A percentile compares a stretch with the other conserved stretches of the same genome.
phyloP scores from a whole-genome alignment of 2,329 filamentous ascomycete genomes.

The Gliomastix tumulicola region DNA sequence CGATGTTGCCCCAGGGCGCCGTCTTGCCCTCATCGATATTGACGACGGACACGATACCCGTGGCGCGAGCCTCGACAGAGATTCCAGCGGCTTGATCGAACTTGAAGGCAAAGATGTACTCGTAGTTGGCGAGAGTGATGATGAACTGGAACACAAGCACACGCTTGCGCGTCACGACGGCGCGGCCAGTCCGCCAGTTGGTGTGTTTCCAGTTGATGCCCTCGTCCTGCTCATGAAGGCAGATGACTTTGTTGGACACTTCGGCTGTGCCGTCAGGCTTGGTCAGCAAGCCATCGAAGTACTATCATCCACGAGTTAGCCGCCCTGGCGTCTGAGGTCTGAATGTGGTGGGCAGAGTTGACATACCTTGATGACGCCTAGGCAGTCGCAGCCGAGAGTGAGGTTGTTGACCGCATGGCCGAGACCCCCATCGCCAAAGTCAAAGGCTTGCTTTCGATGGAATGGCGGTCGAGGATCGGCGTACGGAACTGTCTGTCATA shows the following conservation, averaged over 20 bases:
- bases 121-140: conserved; percentile 57
- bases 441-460: conserved; percentile 62
- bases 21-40: conserved; percentile 48
- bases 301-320: conserved; percentile 9
- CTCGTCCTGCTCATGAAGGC: conserved; percentile 23
- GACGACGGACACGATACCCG: conserved; percentile 32
- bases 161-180: conserved; percentile 46
- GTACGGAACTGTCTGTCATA: conserved; percentile 48
- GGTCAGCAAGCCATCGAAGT: conserved; percentile 25
- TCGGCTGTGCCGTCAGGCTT: conserved; percentile 22
- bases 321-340: conserved; percentile 12
- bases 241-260: conserved; percentile 33
- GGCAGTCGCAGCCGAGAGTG: conserved; percentile 58
- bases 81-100: conserved; percentile 45
- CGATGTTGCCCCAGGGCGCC: conserved; percentile 51
- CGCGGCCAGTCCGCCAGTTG: conserved; percentile 49
- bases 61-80: conserved; percentile 21
- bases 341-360: neutral
- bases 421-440: conserved; percentile 60
- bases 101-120: conserved; percentile 36
- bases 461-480: conserved; percentile 56
- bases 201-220: conserved; percentile 57
- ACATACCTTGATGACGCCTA: conserved; percentile 48
- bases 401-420: conserved; percentile 62
- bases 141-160: conserved; percentile 54